Conservation (phyloP, 768 basidiomycete genomes). For the Suillus tomentosus region DNA sequence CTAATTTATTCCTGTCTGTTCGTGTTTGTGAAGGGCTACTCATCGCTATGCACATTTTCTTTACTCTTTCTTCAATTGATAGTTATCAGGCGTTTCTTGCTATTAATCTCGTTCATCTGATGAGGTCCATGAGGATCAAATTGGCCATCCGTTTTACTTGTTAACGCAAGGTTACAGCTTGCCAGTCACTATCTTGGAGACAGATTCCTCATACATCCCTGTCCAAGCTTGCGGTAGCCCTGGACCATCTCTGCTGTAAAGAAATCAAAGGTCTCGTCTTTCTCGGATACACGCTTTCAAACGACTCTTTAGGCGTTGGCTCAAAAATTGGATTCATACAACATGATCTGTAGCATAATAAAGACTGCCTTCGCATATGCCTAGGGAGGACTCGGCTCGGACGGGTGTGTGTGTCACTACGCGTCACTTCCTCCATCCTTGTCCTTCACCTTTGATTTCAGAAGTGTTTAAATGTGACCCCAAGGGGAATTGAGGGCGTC, state of each 20-base stretch:
- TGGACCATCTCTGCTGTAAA: too few species aligned
- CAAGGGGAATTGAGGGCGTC: not conserved
- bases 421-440: constrained; percentile 21
- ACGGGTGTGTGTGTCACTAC: not conserved
- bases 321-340: too few species aligned
- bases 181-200: too few species aligned
- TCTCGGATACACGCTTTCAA: too few species aligned
- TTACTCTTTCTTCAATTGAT: not conserved
- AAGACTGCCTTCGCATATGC: not conserved
- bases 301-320: too few species aligned
- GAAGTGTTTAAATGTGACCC: not conserved
- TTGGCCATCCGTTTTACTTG: not conserved
- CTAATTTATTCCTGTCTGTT: constrained; percentile 16
- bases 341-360: not conserved
- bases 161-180: not conserved
- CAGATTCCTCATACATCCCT: too few species aligned
- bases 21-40: not conserved
- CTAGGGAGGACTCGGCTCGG: too few species aligned
- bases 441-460: constrained; percentile 20
- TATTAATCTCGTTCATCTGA: not conserved
- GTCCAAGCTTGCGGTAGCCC: too few species aligned
- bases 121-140: not conserved
- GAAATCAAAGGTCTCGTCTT: too few species aligned
- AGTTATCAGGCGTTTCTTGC: not conserved
- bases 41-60: not conserved